These are phyloP conservation scores for Globisporangium nagaii DNA, from an alignment of 352 stramenopile genomes.

Conservation along the genomic window DNA sequence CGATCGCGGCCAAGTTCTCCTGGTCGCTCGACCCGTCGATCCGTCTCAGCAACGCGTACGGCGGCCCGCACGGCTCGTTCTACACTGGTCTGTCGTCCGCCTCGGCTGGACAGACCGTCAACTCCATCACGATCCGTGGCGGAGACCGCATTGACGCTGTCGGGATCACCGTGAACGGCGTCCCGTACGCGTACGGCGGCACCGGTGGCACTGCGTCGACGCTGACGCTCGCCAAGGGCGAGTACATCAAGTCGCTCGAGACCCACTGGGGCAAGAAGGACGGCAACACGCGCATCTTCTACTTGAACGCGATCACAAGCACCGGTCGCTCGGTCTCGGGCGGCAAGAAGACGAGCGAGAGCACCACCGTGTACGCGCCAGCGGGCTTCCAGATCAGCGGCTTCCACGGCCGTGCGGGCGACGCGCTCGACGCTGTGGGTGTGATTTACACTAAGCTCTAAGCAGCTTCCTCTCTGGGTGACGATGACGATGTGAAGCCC, in stretches of 20 bases:
- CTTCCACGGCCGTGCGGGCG: slow-evolving; percentile 38
- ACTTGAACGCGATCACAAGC: slow-evolving; percentile 35
- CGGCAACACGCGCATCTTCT: slow-evolving; percentile 34
- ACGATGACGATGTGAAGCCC: too few species aligned
- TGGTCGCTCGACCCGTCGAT: slow-evolving; percentile 26
- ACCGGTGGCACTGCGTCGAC: slow-evolving; percentile 24
- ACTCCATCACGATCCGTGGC: slow-evolving; percentile 26
- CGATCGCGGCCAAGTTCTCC: slow-evolving; percentile 35
- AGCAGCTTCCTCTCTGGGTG: background rate
- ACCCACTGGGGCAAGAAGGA: slow-evolving; percentile 39
- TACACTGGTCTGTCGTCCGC: slow-evolving; percentile 32
- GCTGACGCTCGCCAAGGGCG: slow-evolving; percentile 27
- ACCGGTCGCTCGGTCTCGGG: slow-evolving; percentile 18
- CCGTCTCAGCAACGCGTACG: slow-evolving; percentile 27
- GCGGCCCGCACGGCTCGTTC: slow-evolving; percentile 30
- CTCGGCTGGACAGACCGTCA: slow-evolving; percentile 16
- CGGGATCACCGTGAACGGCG: slow-evolving; percentile 17
- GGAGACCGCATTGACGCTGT: slow-evolving; percentile 33
- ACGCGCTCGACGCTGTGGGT: slow-evolving; percentile 36
- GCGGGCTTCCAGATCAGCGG: slow-evolving; percentile 37
- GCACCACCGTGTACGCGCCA: slow-evolving; percentile 23
- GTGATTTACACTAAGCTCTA: slow-evolving; percentile 41
- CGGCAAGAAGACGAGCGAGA: slow-evolving; percentile 29
- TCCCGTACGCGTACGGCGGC: slow-evolving; percentile 31
- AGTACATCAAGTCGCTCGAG: slow-evolving; percentile 44